Percentiles rank a stretch among this genome's conserved stretches.
These are phyloP conservation scores for Akanthomyces dipterigenus DNA, from an alignment of 2,329 filamentous ascomycete genomes.

Conservation along the genomic window DNA sequence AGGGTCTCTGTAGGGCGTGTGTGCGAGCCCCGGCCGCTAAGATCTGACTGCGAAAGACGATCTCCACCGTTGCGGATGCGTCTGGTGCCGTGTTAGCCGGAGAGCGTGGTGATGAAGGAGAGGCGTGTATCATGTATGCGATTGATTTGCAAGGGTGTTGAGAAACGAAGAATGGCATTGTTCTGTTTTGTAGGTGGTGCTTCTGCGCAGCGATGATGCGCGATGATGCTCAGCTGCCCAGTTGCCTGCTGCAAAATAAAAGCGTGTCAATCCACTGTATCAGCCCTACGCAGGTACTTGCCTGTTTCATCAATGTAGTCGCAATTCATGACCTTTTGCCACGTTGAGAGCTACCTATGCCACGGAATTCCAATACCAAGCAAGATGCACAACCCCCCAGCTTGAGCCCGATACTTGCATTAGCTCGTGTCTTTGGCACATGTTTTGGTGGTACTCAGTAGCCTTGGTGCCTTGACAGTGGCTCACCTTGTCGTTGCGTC, in stretches of 20 bases:
- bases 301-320: no score
- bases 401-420: background rate
- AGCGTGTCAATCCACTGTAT: background rate
- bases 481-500: background rate
- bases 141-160: background rate
- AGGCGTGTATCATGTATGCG: no score
- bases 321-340: no score
- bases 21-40: conserved; percentile 9
- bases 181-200: no score
- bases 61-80: conserved; percentile 7
- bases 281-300: no score
- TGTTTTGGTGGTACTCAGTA: background rate
- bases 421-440: background rate
- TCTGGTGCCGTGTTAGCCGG: conserved; percentile 10
- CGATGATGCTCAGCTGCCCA: background rate
- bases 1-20: background rate
- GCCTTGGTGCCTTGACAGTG: no score
- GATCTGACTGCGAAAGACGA: conserved; percentile 9
- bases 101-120: background rate
- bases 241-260: background rate
- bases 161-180: background rate
- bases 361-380: background rate
- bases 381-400: background rate
- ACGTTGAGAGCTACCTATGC: no score
- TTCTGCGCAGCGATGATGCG: no score